Percentiles rank a stretch among this genome's conserved stretches.
Evolutionary conservation across 177 flowering plant species (phyloP).

Genomic region (Vitis hybrid): DNA sequence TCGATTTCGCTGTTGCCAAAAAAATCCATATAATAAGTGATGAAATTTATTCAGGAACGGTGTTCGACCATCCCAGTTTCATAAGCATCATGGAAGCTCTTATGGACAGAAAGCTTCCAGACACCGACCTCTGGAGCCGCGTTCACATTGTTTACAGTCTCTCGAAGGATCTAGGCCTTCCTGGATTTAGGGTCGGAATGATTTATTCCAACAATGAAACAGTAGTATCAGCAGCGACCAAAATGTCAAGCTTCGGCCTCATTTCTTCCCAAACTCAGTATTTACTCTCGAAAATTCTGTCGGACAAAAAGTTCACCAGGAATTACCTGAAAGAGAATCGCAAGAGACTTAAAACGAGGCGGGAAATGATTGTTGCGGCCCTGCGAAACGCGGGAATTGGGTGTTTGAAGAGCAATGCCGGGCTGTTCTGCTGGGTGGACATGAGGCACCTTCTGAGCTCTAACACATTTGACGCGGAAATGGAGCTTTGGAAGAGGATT

Average conservation of each 20-base stretch:
- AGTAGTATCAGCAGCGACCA: constrained; percentile 54
- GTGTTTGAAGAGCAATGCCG: constrained; percentile 54
- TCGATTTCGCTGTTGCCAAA: constrained; percentile 36
- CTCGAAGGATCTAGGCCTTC: constrained; percentile 65
- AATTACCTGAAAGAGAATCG: constrained; percentile 37
- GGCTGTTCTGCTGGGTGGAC: constrained; percentile 64
- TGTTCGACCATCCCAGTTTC: constrained; percentile 38
- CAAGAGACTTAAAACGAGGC: constrained; percentile 34
- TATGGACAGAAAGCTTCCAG: constrained; percentile 21
- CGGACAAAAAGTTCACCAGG: constrained; percentile 35
- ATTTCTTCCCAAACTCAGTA: constrained; percentile 68
- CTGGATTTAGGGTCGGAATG: constrained; percentile 64
- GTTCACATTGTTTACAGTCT: constrained; percentile 61
- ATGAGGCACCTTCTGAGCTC: constrained; percentile 35
- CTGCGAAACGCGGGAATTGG: constrained; percentile 39
- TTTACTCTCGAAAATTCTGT: constrained; percentile 42
- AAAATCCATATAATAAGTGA: constrained; percentile 53
- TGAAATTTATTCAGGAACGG: constrained; percentile 66
- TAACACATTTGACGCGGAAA: constrained; percentile 37
- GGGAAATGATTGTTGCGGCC: constrained; percentile 40
- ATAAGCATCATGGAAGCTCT: constrained; percentile 40
- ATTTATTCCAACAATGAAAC: constrained; percentile 48
- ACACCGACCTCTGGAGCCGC: constrained; percentile 23
- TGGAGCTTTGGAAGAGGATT: constrained; percentile 40
- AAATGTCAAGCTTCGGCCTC: constrained; percentile 80